Base-by-base conservation (phyloP, 257 asterid genomes). In the Oldenlandia corymbosa region DNA sequence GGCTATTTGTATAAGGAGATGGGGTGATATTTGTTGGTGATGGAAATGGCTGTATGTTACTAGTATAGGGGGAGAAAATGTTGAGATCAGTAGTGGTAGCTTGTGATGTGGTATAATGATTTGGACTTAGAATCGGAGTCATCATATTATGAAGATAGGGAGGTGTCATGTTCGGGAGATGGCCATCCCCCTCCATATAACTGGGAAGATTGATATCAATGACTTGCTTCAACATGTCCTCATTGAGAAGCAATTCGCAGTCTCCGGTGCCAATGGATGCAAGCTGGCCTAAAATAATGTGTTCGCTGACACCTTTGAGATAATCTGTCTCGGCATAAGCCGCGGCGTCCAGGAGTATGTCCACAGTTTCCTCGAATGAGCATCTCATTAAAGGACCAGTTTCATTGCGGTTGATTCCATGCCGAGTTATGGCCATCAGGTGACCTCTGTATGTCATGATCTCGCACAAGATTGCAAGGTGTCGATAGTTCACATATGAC, bases 381-480 rank as follows among this genome's bases (percentile, higher is more conserved):
- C 99, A 93, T 75, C 96, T 84, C 99, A 93, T 93, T 95, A 93
- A 82, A 55, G 99, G 97, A n/a, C 99, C 99, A n/a, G 99, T 93
- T 48, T 93, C 97, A 58, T 93, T 93, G 8, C 97, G 87, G 63
- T 93, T 93, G 54, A 93, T 85, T 26, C 99, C 99, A 45, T 93
- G 99, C 60, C 99, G 97, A 32, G 99, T 93, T 64, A 93, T 90
- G 62, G 99, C 97, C 99, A 93, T 93, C 83, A 93, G 74, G 74
- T 90, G 99, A 67, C 99, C 99, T 49, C 99, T 95, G 68, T 93
- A 93, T 16, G 99, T 93, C 99, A 93, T 93, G 65, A 97, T 90
- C 66, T 93, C 99, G 21, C 99, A 93, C 83, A 93, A 69, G 56
- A 93, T 93, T 30, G 99, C 97, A 78, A 93, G 69, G 64, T 93